Base-by-base conservation (phyloP, 495 filamentous ascomycete species). In the Astrothelium macrocarpum region DNA sequence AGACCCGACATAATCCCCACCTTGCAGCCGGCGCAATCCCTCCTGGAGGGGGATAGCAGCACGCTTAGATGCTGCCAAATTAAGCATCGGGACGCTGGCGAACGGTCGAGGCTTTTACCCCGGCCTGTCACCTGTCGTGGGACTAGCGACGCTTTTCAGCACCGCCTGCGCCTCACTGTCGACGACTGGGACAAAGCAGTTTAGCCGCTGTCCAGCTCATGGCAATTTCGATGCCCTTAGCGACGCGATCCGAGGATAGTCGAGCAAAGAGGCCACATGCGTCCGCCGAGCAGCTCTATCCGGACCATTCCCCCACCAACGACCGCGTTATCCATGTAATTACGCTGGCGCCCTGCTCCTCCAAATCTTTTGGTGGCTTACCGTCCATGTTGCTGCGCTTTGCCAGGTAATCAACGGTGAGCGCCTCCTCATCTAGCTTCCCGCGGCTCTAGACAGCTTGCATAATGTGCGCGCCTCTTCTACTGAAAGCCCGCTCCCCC, bases 41-140 rank as follows among this genome's bases (percentile, higher is more conserved):
- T 20, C 49, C 49, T 20, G 49, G 29, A 56, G 49, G 11, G 25
- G 49, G 20, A n/a, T 28, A 56, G 49, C 49, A 56, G 49, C 25
- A 56, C 9, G 49, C 49, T 28, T 26, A 25, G 23, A 9, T 4
- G 20, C 43, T 56, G 49, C 49, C 49, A 56, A 56, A 56, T 28
- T 56, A 56, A 56, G 49, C 49, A 26, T 29, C 49, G 49, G 49
- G 49, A 56, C 5, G 49, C 10, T 56, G 20, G 49, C 49, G 49
- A 56, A 29, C 49, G 49, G 49, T 56, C 49, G 49, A 56, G 49
- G 49, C 49, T 56, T 26, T 26, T 56, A 11, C 49, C 49, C 49
- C 49, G 25, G 49, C 25, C 25, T 56, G 49, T 56, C 49, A 29
- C 49, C 49, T 18, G 43, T 20, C 43, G 10, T 39, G 34, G 9